A percentile compares a stretch with the other conserved stretches of the same genome.
Conservation (phyloP, 2,329 filamentous ascomycete genomes). For the Nakataea oryzae region DNA sequence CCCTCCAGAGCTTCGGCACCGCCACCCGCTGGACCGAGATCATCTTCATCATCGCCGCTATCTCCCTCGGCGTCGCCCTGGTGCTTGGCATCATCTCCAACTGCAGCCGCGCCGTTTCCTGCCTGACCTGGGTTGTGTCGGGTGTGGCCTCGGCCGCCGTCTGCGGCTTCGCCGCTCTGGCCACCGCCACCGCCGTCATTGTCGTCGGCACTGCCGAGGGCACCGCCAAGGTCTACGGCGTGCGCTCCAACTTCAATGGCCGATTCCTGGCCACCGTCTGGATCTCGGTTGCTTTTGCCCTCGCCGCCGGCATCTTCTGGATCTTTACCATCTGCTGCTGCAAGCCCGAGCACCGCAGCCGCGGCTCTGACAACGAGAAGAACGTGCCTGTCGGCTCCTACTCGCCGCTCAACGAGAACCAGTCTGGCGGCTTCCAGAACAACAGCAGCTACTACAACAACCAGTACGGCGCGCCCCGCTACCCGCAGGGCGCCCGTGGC, state of each 20-base stretch:
- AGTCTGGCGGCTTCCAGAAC: slow-evolving; percentile 11
- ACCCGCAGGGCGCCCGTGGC: slow-evolving; percentile 31
- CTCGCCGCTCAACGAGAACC: slow-evolving; percentile 31
- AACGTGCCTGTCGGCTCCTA: slow-evolving; percentile 31
- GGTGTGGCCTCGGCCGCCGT: slow-evolving; percentile 44
- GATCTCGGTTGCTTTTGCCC: slow-evolving; percentile 68
- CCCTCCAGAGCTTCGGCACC: slow-evolving; percentile 62
- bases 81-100: slow-evolving; percentile 72
- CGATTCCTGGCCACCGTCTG: slow-evolving; percentile 65
- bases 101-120: slow-evolving; percentile 72
- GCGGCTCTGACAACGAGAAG: slow-evolving; percentile 34
- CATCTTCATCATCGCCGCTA: slow-evolving; percentile 64
- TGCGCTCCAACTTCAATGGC: slow-evolving; percentile 55
- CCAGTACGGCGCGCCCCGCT: slow-evolving; percentile 22
- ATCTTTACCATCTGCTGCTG: slow-evolving; percentile 87
- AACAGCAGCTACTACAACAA: slow-evolving; percentile 24
- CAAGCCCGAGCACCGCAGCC: slow-evolving; percentile 42
- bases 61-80: slow-evolving; percentile 60
- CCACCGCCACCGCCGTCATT: slow-evolving; percentile 63
- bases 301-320: slow-evolving; percentile 81
- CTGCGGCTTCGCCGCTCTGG: slow-evolving; percentile 57
- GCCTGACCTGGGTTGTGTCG: slow-evolving; percentile 70
- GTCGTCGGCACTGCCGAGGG: slow-evolving; percentile 59
- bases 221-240: slow-evolving; percentile 60
- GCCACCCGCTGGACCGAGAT: slow-evolving; percentile 77